A percentile compares a stretch with the other conserved stretches of the same genome.
Conservation (phyloP, 805 yeast species). For the Candida ipomoeae region DNA sequence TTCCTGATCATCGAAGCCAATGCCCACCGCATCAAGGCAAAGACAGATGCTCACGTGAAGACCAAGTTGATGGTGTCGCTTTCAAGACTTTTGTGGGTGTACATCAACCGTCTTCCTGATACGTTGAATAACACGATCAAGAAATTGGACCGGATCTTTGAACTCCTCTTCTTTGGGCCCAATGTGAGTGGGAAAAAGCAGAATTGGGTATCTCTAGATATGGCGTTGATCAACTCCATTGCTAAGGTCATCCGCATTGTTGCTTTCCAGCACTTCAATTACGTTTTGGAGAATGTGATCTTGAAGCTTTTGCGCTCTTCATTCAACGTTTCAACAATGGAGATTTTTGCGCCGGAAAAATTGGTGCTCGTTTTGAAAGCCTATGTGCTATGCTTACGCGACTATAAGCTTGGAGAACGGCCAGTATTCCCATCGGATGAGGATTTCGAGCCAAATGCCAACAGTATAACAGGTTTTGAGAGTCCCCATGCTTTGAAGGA, state of each 20-base stretch:
- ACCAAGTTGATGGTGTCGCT: conserved; percentile 59
- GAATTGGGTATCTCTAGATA: conserved; percentile 71
- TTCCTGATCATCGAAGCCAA: conserved; percentile 59
- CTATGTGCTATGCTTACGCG: conserved; percentile 67
- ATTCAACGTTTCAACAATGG: conserved; percentile 56
- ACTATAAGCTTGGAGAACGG: conserved; percentile 47
- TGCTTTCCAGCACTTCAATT: conserved; percentile 75
- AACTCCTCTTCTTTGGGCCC: conserved; percentile 47
- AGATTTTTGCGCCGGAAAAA: conserved; percentile 64
- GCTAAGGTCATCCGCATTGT: conserved; percentile 72
- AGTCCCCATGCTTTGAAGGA: conserved; percentile 8
- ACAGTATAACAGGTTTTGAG: neutral
- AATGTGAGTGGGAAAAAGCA: conserved; percentile 48
- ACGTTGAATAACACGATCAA: conserved; percentile 84
- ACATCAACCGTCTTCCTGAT: conserved; percentile 79
- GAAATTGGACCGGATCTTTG: conserved; percentile 62
- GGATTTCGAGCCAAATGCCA: conserved; percentile 1
- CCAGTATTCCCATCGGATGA: conserved; percentile 74
- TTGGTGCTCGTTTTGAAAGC: conserved; percentile 65
- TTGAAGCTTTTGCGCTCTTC: conserved; percentile 62
- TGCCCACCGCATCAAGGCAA: conserved; percentile 60
- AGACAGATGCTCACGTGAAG: conserved; percentile 46
- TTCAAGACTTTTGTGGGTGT: conserved; percentile 84
- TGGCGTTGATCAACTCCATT: conserved; percentile 56
- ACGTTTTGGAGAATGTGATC: conserved; percentile 72